Base-by-base conservation (phyloP, 441 rosid species). In the Iberis amara region DNA sequence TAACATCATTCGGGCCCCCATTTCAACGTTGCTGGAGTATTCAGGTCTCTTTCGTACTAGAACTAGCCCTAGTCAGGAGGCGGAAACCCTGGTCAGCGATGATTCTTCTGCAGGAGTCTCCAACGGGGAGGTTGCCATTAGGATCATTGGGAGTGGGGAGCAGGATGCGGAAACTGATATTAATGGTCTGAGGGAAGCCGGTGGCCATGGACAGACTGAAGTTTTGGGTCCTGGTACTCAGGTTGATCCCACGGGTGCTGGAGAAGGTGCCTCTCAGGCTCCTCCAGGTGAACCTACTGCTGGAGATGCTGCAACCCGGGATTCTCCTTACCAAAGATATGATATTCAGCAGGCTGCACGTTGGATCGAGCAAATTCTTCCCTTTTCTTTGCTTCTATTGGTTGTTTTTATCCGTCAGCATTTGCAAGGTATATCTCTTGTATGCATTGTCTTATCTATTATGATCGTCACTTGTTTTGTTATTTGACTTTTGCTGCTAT, bases 81-180 rank as follows among this genome's bases (percentile, higher is more conserved):
- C 80, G 0, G 90, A 84, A 45, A 47, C 84, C 46, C 64, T 82
- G 38, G 46, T 66, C 9, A 51, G 32, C 18, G 84, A 76, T 42
- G 87, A 73, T 65, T 69, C 35, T 7, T 31, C 91, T n/a, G 1
- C 81, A 0, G 46, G 51, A 10, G 35, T 63, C 47, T 71, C 64
- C 54, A 79, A 43, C 36, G 96, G 86, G 21, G 96, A 92, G 81
- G 97, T 92, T 57, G 73, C 99, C 8, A 92, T 92, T 58, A 80
- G 99, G 82, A 92, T 92, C 15, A 82, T 92, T 27, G 96, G 90
- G 8, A 77, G 84, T 2, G 83, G 69, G 7, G 96, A 88, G 42
- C 89, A 78, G 4, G 96, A 79, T 33, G 59, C 58, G n/a, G 75
- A 76, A 7, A 68, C 73, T 59, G 96, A 79, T 14, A 57, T 59